Evolutionary conservation across 768 basidiomycete genomes (phyloP).

Genomic region (Naganishia vaughanmartiniae): DNA sequence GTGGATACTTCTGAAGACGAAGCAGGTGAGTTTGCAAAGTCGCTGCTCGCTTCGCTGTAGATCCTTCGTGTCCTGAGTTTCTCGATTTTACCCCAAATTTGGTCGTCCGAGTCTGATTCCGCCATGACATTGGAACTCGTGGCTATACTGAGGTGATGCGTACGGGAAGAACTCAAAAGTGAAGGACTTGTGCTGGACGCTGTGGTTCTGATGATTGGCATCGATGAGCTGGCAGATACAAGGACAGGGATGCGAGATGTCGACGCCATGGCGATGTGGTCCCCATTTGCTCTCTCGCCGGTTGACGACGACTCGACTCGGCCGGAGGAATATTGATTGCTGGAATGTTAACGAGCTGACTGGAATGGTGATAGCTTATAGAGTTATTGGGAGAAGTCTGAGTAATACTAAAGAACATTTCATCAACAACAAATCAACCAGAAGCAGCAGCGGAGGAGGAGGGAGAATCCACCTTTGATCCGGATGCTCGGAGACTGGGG

Average conservation of each 20-base stretch:
- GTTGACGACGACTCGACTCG: background rate
- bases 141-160: background rate
- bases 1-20: conserved; percentile 7
- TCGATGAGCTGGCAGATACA: conserved; percentile 13
- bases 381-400: background rate
- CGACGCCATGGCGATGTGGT: conserved; percentile 9
- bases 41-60: conserved; percentile 4
- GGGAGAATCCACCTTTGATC: too few relatives aligned
- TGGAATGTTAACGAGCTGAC: too few relatives aligned
- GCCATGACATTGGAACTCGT: background rate
- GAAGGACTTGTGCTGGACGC: background rate
- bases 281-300: conserved; percentile 8
- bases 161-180: background rate
- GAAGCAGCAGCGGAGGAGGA: too few relatives aligned
- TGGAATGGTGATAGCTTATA: too few relatives aligned
- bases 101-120: background rate
- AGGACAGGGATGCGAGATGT: conserved; percentile 20
- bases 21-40: background rate
- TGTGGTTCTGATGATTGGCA: background rate
- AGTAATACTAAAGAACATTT: background rate
- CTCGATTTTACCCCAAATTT: conserved; percentile 14
- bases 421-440: too few relatives aligned
- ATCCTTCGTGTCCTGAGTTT: conserved; percentile 11
- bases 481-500: background rate
- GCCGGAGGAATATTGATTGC: too few relatives aligned